Evolutionary conservation across 495 filamentous ascomycete species (phyloP).

Genomic region (Aspergillus nanangensis): DNA sequence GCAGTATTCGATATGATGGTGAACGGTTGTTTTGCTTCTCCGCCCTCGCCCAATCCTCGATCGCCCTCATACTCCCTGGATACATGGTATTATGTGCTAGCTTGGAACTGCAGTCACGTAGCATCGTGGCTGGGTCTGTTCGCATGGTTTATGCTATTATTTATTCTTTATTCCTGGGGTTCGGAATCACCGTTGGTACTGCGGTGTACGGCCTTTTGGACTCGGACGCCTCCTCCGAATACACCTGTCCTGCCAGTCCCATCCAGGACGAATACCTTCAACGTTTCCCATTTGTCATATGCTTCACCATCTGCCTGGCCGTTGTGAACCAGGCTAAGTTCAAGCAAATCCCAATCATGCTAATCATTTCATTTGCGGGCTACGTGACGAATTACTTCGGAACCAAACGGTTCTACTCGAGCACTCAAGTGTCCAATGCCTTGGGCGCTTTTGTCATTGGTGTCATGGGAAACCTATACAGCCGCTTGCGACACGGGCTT

Average conservation of each 20-base stretch:
- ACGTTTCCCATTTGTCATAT: conserved; percentile 67
- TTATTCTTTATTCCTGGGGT: conserved; percentile 94
- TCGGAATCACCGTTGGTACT: conserved; percentile 92
- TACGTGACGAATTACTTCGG: conserved; percentile 85
- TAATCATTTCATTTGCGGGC: conserved; percentile 76
- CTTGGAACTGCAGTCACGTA: conserved; percentile 82
- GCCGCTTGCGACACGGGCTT: conserved; percentile 74
- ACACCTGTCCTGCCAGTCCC: conserved; percentile 58
- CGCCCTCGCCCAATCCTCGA: conserved; percentile 82
- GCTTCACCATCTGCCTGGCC: conserved; percentile 78
- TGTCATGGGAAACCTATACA: conserved; percentile 82
- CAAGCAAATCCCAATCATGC: conserved; percentile 84
- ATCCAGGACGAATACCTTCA: conserved; percentile 45
- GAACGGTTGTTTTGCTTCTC: conserved; percentile 86
- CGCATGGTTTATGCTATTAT: conserved; percentile 96
- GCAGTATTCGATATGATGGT: conserved; percentile 58
- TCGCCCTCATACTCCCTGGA: conserved; percentile 88
- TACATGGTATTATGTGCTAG: conserved; percentile 79
- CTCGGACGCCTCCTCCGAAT: conserved; percentile 63
- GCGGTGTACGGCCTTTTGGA: conserved; percentile 84
- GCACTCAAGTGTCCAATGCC: conserved; percentile 75
- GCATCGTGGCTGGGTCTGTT: conserved; percentile 84
- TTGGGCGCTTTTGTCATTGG: conserved; percentile 85
- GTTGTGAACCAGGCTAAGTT: conserved; percentile 86
- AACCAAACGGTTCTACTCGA: conserved; percentile 63